Base-by-base conservation (phyloP, 2,329 filamentous ascomycete genomes). In the Nectriaceae sp. region DNA sequence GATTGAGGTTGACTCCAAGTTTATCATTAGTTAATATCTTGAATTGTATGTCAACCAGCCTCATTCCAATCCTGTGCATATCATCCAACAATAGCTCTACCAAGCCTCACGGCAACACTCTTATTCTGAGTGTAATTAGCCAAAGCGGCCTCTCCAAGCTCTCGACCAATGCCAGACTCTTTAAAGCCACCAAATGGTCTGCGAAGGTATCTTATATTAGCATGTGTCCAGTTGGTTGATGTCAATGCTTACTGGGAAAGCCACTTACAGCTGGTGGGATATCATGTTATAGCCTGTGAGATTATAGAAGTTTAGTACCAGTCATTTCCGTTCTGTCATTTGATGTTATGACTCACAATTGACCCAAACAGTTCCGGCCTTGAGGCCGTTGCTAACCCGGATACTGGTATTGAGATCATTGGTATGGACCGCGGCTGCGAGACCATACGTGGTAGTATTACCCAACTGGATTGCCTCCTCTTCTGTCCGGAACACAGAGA, bases 391-490 rank as follows among this genome's bases (percentile, higher is more conserved):
- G 40, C 73, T 61, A 10, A 68, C 57, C 46, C 51, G 60, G 45
- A 64, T 62, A 4, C 65, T 65, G 45, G 52, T 57, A 36, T 52
- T 68, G 46, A 81, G 71, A 55, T 81, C 73, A 54, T 75, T 65
- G 0, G 79, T 81, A 54, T 81, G 83, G 6, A 83, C 65, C 0
- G 78, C 74, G 8, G 73, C 73, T 4, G 76, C 76, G 1, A 82
- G 67, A 11, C 78, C 79, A 54, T 82, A 80, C 1, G 67, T 73
- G 1, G 72, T 75, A 56, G 79, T 45, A 31, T 63, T 59, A 11
- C 56, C 59, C 19, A 49, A 50, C 21, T 45, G 39, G 2, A 59
- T 29, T 21, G 42, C 57, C 37, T 60, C 56, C 15, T 29, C 37
- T 4, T 49, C 47, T 3, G 41, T 56, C 21, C 37, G 44, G 37